Conservation (phyloP, 768 basidiomycete species). For the Mycena sanguinolenta region DNA sequence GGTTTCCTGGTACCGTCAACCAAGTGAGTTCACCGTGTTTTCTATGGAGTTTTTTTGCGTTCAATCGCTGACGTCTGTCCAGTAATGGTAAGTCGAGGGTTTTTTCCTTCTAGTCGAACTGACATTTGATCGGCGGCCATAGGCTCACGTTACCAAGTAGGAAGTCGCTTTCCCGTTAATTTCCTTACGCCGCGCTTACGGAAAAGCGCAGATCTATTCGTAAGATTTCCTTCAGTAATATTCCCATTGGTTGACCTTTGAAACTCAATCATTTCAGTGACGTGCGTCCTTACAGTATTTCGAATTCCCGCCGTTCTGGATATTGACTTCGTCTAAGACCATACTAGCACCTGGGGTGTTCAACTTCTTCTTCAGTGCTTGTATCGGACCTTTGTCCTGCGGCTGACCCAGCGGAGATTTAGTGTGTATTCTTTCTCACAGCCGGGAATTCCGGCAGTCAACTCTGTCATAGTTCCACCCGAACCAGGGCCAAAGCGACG, state of each 20-base stretch:
- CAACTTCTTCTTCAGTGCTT: conserved; percentile 62
- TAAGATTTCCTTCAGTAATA: conserved; percentile 33
- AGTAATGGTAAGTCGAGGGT: conserved; percentile 51
- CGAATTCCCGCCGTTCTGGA: background rate
- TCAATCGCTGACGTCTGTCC: background rate
- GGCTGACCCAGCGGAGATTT: conserved; percentile 62
- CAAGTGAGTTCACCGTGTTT: conserved; percentile 46
- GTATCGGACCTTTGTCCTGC: conserved; percentile 61
- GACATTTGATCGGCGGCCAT: background rate
- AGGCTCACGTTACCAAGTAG: conserved; percentile 61
- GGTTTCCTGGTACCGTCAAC: conserved; percentile 59
- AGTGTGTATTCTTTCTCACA: conserved; percentile 31
- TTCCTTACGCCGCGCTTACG: background rate
- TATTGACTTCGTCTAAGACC: background rate
- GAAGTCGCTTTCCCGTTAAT: conserved; percentile 35
- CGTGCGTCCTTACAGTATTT: conserved; percentile 34
- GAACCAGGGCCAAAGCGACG: conserved; percentile 59
- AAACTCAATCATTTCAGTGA: conserved; percentile 33
- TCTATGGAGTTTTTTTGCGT: background rate
- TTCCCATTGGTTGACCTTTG: background rate
- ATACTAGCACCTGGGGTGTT: conserved; percentile 57
- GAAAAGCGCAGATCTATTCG: conserved; percentile 53
- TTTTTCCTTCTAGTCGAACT: background rate
- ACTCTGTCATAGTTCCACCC: conserved; percentile 47
- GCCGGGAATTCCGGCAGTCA: background rate